Percentiles rank a stretch among this genome's conserved stretches.
Conservation (phyloP, 2,329 filamentous ascomycete species). For the Metarhizium robertsii region DNA sequence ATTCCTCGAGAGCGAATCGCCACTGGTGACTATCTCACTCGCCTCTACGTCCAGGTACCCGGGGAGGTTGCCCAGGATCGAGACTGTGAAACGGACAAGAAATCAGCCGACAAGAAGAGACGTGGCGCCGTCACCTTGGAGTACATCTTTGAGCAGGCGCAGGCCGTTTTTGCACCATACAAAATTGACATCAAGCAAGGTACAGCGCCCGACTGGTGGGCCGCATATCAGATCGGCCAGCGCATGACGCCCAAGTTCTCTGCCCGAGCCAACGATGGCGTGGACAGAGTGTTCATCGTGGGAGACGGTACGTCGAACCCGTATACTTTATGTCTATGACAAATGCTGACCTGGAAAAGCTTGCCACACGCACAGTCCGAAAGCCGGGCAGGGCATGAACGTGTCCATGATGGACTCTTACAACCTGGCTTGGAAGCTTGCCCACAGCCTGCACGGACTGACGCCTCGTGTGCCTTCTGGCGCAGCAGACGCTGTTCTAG, state of each 20-base stretch:
- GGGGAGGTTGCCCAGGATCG: conserved; percentile 2
- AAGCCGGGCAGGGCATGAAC: conserved; percentile 1
- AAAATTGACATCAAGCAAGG: conserved; percentile 26
- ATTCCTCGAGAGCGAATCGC: conserved; percentile 16
- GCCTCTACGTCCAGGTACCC: conserved; percentile 13
- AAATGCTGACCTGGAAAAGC: not conserved
- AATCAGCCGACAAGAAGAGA: not conserved
- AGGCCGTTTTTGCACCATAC: conserved; percentile 32
- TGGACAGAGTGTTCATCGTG: not conserved
- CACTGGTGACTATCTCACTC: conserved; percentile 11
- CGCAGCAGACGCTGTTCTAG: conserved; percentile 8
- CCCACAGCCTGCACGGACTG: not conserved
- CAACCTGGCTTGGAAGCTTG: not conserved
- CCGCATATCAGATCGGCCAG: not conserved
- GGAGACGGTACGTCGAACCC: not conserved
- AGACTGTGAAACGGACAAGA: not conserved
- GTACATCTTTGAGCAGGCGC: conserved; percentile 47
- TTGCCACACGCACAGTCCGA: not conserved
- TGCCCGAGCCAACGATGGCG: not conserved
- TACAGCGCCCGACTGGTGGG: conserved; percentile 9
- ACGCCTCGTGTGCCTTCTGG: conserved; percentile 32
- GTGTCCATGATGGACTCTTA: not conserved
- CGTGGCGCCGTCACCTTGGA: conserved; percentile 21
- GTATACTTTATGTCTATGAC: no score
- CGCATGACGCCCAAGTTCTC: not conserved